Evolutionary conservation across 106 monocot genomes (phyloP), one percentile per base, ranked within the genome.

Genomic region (Dioscorea dumetorum): DNA sequence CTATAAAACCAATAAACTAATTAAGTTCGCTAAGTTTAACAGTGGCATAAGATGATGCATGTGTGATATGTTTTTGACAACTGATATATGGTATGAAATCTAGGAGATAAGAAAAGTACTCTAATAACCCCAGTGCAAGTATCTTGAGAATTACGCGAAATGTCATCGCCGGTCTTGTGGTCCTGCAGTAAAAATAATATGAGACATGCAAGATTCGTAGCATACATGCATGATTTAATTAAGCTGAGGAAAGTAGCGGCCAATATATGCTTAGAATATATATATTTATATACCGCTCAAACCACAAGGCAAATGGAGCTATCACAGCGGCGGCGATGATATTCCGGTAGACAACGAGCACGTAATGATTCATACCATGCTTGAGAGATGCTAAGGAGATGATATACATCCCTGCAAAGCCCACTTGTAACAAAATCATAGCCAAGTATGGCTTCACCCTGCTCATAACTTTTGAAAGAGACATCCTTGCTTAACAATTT

Each of bases 111-210:
- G 41, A 49, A 5, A 12, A 28, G 5, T 87, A 90, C 94, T 90
- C 94, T 12, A 90, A 78, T 22, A 94, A 18, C 4, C 67, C 87
- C n/a, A 94, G 71, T 13, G 32, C 75, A 24, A 79, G 65, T 58
- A 87, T 87, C 77, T 90, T 90, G 48, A 87, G 63, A 63, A 90
- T 85, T 70, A 71, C 64, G 13, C 13, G 18, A 12, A 73, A 2
- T 22, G 94, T 94, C 85, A 94, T 64, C 81, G 81, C 82, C 5
- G 94, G 82, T 48, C 84, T 84, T 52, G 50, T 51, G 64, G 80
- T 78, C 80, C 90, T 94, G 80, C 67, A 51, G 33, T 18, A 62
- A 31, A 33, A 63, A 22, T 53, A 14, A 61, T 28, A 23, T 54
- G 9, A 54, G 12, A 51, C 17, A 51, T 51, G 28, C 28, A 28